Percentiles rank a stretch among this genome's conserved stretches.
Evolutionary conservation across 140 eudicot species (phyloP).

Genomic region (Erigeron philadelphicus): DNA sequence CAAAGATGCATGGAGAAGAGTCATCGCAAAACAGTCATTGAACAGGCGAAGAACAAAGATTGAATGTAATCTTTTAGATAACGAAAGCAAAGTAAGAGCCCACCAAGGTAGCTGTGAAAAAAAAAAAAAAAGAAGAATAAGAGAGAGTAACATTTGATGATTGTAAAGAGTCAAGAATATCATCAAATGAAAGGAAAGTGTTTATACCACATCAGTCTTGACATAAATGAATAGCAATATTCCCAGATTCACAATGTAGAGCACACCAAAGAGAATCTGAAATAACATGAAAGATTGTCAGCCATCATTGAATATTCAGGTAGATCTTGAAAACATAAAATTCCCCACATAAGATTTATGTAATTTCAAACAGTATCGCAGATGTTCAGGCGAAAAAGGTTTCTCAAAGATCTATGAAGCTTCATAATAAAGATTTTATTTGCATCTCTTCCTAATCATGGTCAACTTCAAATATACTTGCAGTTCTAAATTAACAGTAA

Average conservation of each 20-base stretch:
- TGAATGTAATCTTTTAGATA: constrained; percentile 85
- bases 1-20: constrained; percentile 77
- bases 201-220: constrained; percentile 91
- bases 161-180: constrained; percentile 1
- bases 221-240: constrained; percentile 60
- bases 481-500: neutral
- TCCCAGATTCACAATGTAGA: constrained; percentile 81
- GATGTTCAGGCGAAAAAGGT: neutral
- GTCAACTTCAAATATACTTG: neutral
- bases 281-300: constrained; percentile 25
- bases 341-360: neutral
- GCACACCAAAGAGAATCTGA: constrained; percentile 76
- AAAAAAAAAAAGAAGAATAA: neutral
- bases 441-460: neutral
- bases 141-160: neutral
- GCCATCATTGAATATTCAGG: neutral
- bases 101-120: constrained; percentile 90
- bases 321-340: neutral
- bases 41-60: constrained; percentile 86
- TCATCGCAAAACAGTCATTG: constrained; percentile 92
- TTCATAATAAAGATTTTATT: neutral
- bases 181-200: constrained; percentile 5
- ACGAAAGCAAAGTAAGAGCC: constrained; percentile 76
- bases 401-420: neutral
- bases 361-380: neutral